Conservation (phyloP, 352 stramenopile genomes). For the Elongisporangium prolatum region DNA sequence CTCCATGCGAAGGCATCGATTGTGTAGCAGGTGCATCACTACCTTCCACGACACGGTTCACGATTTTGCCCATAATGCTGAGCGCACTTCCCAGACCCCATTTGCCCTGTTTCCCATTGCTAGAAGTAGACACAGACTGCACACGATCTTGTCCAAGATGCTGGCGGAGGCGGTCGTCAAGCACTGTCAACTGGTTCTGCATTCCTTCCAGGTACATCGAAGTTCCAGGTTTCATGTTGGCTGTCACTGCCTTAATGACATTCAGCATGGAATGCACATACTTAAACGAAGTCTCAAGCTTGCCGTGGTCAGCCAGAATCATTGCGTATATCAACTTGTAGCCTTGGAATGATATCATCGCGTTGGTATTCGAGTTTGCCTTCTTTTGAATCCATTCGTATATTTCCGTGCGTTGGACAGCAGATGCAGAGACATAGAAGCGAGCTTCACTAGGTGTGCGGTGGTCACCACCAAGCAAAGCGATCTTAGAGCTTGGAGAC, state of each 20-base stretch:
- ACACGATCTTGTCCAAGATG: conserved; percentile 77
- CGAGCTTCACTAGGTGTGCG: conserved; percentile 60
- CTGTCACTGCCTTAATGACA: conserved; percentile 65
- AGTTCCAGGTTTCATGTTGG: conserved; percentile 75
- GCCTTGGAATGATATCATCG: conserved; percentile 84
- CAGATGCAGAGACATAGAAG: conserved; percentile 75
- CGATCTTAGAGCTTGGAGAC: conserved; percentile 70
- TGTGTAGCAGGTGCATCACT: conserved; percentile 27
- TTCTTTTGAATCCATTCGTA: conserved; percentile 82
- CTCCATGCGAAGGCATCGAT: conserved; percentile 9
- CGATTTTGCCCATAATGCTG: conserved; percentile 86
- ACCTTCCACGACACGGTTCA: conserved; percentile 81
- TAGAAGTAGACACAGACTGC: conserved; percentile 46
- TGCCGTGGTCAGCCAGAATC: conserved; percentile 78
- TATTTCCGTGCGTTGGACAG: conserved; percentile 82
- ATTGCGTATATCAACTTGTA: conserved; percentile 90
- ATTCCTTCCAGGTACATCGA: conserved; percentile 88
- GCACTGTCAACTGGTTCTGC: conserved; percentile 82
- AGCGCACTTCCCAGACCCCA: conserved; percentile 76
- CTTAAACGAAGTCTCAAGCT: conserved; percentile 80
- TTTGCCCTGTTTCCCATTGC: conserved; percentile 56
- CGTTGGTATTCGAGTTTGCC: conserved; percentile 33
- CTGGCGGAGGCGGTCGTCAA: conserved; percentile 83
- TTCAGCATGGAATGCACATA: conserved; percentile 85
- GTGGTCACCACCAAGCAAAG: conserved; percentile 76